Conservation (phyloP, 2,329 filamentous ascomycete genomes). For the Exserohilum rostratum region DNA sequence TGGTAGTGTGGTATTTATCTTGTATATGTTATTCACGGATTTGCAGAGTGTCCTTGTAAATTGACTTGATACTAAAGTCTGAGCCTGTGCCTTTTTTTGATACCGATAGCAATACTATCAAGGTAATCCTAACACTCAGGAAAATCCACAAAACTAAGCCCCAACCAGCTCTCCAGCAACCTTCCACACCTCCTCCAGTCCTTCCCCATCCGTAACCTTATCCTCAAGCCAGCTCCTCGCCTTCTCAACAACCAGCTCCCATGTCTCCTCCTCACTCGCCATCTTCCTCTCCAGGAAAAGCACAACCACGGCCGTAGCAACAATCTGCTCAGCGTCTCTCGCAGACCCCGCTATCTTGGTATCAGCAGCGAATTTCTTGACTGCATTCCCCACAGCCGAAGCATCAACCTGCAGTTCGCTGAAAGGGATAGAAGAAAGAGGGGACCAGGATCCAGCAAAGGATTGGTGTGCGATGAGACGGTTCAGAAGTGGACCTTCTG, state of each 20-base stretch:
- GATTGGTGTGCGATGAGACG: conserved; percentile 3
- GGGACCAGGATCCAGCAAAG: conserved; percentile 2
- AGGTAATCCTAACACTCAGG: no score
- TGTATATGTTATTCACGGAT: no score
- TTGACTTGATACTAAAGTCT: no score
- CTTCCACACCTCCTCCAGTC: neutral
- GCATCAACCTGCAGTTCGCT: neutral
- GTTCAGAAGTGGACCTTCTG: conserved; percentile 1
- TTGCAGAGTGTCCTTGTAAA: no score
- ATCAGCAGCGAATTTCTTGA: neutral
- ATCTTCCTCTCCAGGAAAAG: conserved; percentile 5
- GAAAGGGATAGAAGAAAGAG: neutral
- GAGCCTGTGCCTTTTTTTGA: no score
- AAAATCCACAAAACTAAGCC: neutral
- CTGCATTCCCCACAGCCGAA: neutral
- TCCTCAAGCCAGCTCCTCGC: conserved; percentile 2
- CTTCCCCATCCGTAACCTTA: neutral
- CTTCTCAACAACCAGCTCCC: conserved; percentile 13
- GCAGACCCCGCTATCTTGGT: neutral
- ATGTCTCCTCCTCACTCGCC: neutral
- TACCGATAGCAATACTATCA: no score
- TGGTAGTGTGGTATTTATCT: no score
- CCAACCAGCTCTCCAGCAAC: neutral
- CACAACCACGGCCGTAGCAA: neutral
- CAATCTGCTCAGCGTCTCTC: neutral